phyloP scores from a whole-genome alignment of 2,329 filamentous ascomycete genomes.

The Ploettnerulaceae sp. region DNA sequence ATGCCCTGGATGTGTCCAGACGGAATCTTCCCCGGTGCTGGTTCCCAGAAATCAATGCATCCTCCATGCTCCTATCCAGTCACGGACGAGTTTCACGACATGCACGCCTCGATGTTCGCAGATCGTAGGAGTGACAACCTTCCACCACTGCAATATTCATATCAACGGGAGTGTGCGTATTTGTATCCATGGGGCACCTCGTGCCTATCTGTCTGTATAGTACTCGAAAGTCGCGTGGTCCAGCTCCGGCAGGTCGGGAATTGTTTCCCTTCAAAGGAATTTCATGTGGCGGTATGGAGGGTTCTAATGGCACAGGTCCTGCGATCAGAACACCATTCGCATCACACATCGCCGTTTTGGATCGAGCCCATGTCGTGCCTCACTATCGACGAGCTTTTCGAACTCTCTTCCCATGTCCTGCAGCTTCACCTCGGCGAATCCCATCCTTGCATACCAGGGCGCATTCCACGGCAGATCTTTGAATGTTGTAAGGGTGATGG shows the following conservation, averaged over 20 bases:
- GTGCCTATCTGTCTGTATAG: slow-evolving; percentile 2
- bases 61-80: slow-evolving; percentile 4
- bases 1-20: background rate
- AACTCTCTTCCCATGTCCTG: slow-evolving; percentile 26
- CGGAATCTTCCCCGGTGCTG: background rate
- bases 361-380: slow-evolving; percentile 27
- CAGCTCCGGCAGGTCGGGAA: background rate
- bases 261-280: background rate
- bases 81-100: slow-evolving; percentile 6
- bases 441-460: slow-evolving; percentile 30
- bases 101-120: background rate
- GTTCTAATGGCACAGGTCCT: background rate
- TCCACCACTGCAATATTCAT: background rate
- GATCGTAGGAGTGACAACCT: background rate
- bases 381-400: slow-evolving; percentile 24
- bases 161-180: background rate
- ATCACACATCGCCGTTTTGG: slow-evolving; percentile 28
- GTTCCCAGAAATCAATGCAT: slow-evolving; percentile 3
- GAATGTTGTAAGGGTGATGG: slow-evolving; percentile 31
- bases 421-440: slow-evolving; percentile 27
- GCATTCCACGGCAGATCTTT: slow-evolving; percentile 30
- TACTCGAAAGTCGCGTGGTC: slow-evolving; percentile 4
- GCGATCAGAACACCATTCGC: slow-evolving; percentile 24
- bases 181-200: slow-evolving; percentile 2
- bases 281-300: background rate